Base-by-base conservation (phyloP, 75 land plant species). In the Chamaecyparis obtusa region DNA sequence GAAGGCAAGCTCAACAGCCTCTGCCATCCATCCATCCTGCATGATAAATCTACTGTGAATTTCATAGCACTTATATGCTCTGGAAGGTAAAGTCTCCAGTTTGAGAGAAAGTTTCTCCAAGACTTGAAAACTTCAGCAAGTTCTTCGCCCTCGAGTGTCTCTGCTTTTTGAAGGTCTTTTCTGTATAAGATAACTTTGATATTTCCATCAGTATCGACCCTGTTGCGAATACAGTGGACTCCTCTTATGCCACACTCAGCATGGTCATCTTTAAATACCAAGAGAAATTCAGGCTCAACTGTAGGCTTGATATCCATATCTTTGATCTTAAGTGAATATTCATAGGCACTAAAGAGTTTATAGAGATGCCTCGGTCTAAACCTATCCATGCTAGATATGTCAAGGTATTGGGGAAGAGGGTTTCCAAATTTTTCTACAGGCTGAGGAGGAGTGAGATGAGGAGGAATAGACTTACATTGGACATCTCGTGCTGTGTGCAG, bases 11-110 rank as follows among this genome's bases (percentile, higher is more conserved):
- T 72, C 36, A 32, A 72, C 76, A 10, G 33, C 36, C 11, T 2
- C 76, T 72, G 76, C 76, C 76, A 72, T 72, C 76, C 76, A 72
- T 72, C 76, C 76, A 72, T 72, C 76, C 76, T 72, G 1, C 9
- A 15, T 14, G 76, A 72, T 33, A 72, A 72, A 72, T 72, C 76
- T 72, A 36, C 76, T 32, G 33, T 72, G 76, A 72, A 72, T 32
- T 33, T 72, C 36, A 72, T 2, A 2, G 76, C 76, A 10, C 36
- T 72, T 72, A 72, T 72, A 11, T 72, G 2, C 76, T 72, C 76
- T 33, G 76, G 76, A 72, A 72, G 76, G 36, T 0, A 32, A 33
- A 32, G 3, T 72, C 36, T 72, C 76, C 76, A 72, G 27, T 72
- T 72, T 33, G 76, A 33, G 36, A 72, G 76, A 72, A 72, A 72